These are phyloP conservation scores for Stagonosporopsis cucurbitacearum DNA, from an alignment of 2,329 filamentous ascomycete species.

Conservation along the genomic window DNA sequence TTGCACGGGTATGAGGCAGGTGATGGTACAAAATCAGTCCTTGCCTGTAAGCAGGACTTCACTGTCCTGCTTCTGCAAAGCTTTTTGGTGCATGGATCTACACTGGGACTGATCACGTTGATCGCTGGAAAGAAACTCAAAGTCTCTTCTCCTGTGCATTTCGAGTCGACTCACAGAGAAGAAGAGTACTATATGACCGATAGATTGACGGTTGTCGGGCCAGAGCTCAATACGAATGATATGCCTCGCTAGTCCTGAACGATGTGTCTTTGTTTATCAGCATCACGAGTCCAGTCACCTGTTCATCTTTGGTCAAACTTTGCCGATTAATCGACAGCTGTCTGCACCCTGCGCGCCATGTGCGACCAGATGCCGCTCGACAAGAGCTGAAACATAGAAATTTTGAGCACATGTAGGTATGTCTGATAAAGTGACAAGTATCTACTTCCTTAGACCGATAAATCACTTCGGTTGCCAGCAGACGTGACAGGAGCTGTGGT, in stretches of 20 bases:
- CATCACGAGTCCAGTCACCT: neutral
- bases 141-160: neutral
- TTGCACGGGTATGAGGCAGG: neutral
- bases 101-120: no score
- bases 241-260: neutral
- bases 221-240: neutral
- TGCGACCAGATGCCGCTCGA: neutral
- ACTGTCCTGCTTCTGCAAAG: neutral
- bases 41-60: neutral
- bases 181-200: neutral
- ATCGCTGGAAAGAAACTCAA: no score
- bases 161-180: neutral
- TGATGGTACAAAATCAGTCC: neutral
- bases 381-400: no score
- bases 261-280: neutral
- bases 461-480: neutral
- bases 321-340: neutral
- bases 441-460: neutral
- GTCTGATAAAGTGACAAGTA: neutral
- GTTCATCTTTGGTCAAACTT: neutral
- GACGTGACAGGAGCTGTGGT: neutral
- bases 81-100: no score
- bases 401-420: neutral
- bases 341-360: neutral
- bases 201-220: neutral